Base-by-base conservation (phyloP, 1,139 yeast species). In the Kurtzmaniella quercitrusa region DNA sequence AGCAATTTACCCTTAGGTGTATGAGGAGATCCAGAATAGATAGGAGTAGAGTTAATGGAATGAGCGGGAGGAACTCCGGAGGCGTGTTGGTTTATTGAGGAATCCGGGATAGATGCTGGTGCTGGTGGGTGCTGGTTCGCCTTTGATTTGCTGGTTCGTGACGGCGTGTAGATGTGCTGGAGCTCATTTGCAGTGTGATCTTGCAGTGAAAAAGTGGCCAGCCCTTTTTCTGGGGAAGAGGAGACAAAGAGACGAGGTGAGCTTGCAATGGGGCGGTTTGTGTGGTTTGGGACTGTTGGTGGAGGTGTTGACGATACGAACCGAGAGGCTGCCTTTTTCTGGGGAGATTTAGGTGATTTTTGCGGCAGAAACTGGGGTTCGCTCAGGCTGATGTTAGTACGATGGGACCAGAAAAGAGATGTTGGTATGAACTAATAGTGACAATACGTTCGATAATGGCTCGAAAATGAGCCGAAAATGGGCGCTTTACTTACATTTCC, bases 241-340 rank as follows among this genome's bases (percentile, higher is more conserved):
- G 36, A 12, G 14, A 31, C 36, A 15, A 31, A 31, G 10, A 31
- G 36, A 14, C 36, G 16, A 31, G 36, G 36, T 14, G 36, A 31
- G 14, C 36, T 31, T 14, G 36, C 36, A 9, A 31, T 31, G 18
- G 6, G 18, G 4, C 7, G 31, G 12, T 27, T 27, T n/a, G 31
- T 27, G 5, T 7, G 12, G 31, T 11, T 27, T n/a, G 12, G 31
- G 11, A 8, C 10, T n/a, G 31, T 3, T n/a, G 31, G 10, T 11
- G 31, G 47, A 3, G 54, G 43, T 38, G 47, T 46, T 10, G 50
- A 42, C 9, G 55, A 46, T 8, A 18, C 36, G 14, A 31, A 31
- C 5, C 14, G 16, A 3, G 36, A 31, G 17, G 12, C 5, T 17
- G 14, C 9, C 6, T 15, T 7, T 27, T n/a, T 5, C 10, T 3